Conservation (phyloP, 2,329 filamentous ascomycete genomes). For the Tympanopsis confertula region DNA sequence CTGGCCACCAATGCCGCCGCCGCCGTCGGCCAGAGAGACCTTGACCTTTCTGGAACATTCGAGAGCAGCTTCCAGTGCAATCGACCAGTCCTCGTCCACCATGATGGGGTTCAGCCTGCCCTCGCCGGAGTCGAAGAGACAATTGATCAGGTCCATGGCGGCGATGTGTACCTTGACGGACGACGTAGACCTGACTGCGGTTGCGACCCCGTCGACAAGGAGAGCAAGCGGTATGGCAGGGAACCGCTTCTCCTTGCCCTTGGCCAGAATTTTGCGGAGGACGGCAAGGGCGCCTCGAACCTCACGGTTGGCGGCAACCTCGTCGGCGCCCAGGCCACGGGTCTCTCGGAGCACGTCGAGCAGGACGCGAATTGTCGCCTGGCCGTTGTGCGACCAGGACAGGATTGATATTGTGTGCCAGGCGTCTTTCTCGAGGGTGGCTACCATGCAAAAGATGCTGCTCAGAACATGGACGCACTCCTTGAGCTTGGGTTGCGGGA, state of each 20-base stretch:
- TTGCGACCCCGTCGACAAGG: slow-evolving; percentile 43
- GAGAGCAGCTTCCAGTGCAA: slow-evolving; percentile 45
- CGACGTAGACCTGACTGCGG: slow-evolving; percentile 30
- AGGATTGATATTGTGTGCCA: slow-evolving; percentile 64
- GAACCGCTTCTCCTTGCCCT: slow-evolving; percentile 26
- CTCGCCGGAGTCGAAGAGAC: slow-evolving; percentile 38
- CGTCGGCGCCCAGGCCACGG: slow-evolving; percentile 28
- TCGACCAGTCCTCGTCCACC: slow-evolving; percentile 54
- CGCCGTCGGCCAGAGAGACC: slow-evolving; percentile 3
- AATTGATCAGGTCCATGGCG: slow-evolving; percentile 40
- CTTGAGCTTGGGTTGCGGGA: slow-evolving; percentile 50
- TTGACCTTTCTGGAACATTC: slow-evolving; percentile 33
- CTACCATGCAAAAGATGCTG: slow-evolving; percentile 58
- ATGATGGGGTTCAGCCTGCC: slow-evolving; percentile 42
- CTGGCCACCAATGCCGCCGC: slow-evolving; percentile 5
- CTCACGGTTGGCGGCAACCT: slow-evolving; percentile 39
- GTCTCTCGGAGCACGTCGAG: slow-evolving; percentile 47
- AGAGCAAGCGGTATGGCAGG: slow-evolving; percentile 45
- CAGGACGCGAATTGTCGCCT: slow-evolving; percentile 54
- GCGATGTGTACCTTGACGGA: slow-evolving; percentile 32
- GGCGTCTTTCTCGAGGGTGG: slow-evolving; percentile 45
- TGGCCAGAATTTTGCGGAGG: slow-evolving; percentile 46
- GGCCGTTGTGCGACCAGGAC: slow-evolving; percentile 63
- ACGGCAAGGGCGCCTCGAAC: slow-evolving; percentile 53
- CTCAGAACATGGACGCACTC: slow-evolving; percentile 61